Evolutionary conservation across 768 basidiomycete genomes (phyloP), one percentile per base, ranked within the genome.

Genomic region (Rickenella mellea): DNA sequence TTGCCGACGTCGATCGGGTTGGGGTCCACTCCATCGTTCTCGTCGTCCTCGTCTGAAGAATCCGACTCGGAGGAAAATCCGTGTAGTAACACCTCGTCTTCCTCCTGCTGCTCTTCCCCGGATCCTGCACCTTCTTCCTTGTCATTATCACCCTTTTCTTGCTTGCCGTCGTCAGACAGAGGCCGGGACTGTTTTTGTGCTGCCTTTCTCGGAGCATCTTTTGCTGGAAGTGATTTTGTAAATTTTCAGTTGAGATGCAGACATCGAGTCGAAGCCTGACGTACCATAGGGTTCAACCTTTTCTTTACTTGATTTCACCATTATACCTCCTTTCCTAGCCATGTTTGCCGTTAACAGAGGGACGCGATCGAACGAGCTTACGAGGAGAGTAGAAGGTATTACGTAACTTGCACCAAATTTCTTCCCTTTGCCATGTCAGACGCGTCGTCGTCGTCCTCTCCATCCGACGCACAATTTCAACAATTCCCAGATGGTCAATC

Each of bases 41-140:
- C 60, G 10, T 74, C 72, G 46, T 87, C 85, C 20, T 89, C 90
- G 42, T 88, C 88, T 7, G 84, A 87, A 26, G 83, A 81, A 43
- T 70, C 70, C 37, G 80, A 80, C 50, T 86, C 84, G 5, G 82
- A 78, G 1, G 83, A 83, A 56, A 89, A 86, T 10, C 83, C 86
- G 46, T 78, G 71, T 14, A 88, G 49, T 39, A 73, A 70, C 5
- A 54, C 60, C 15, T 73, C 66, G 27, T 72, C 63, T n/a, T 71
- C 68, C 20, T 57, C 53, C 10, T 27, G 40, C 58, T 35, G 15
- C 40, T 46, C 45, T 27, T 51, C 47, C 28, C 9, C 14, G 29
- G 14, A n/a, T 32, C 33, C 11, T 37, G 26, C 29, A 24, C 39
- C 26, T 41, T 15, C 24, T 31, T 1, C 1, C 24, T 26, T 39